These are phyloP conservation scores for Colletotrichum sp. DNA, from an alignment of 2,329 filamentous ascomycete species.

Conservation along the genomic window DNA sequence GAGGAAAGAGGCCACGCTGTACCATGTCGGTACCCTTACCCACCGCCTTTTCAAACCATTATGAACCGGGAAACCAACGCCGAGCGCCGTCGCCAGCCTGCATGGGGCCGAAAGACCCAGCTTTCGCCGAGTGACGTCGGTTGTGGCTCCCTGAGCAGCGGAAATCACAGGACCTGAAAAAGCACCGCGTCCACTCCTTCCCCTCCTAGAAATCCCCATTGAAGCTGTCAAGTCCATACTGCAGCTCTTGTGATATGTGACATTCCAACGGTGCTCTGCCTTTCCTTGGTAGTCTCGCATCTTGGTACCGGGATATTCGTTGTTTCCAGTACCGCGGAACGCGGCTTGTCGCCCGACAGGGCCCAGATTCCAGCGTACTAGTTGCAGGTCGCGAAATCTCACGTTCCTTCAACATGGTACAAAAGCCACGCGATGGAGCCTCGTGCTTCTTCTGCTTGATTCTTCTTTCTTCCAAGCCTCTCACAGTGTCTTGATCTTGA, in stretches of 20 bases:
- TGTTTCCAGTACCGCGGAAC: slow-evolving; percentile 18
- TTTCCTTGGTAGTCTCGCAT: background rate
- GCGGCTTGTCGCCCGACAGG: background rate
- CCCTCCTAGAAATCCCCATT: background rate
- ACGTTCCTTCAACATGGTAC: background rate
- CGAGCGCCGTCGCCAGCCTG: background rate
- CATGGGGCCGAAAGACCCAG: background rate
- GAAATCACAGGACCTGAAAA: background rate
- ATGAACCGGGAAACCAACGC: background rate
- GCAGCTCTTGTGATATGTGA: slow-evolving; percentile 16
- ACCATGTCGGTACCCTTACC: background rate
- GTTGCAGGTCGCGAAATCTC: background rate
- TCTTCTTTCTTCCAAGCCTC: background rate
- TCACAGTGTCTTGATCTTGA: background rate
- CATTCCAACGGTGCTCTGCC: background rate
- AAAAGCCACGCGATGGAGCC: background rate
- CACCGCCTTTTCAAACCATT: background rate
- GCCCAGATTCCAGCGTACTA: background rate
- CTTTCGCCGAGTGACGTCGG: slow-evolving; percentile 7
- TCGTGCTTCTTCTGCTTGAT: background rate
- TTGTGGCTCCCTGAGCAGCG: background rate
- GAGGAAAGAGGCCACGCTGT: background rate
- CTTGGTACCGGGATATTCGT: background rate
- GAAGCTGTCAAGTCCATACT: slow-evolving; percentile 5
- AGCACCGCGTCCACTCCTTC: background rate